phyloP scores from a whole-genome alignment of 1,139 yeast genomes.

The Lodderomyces beijingensis region DNA sequence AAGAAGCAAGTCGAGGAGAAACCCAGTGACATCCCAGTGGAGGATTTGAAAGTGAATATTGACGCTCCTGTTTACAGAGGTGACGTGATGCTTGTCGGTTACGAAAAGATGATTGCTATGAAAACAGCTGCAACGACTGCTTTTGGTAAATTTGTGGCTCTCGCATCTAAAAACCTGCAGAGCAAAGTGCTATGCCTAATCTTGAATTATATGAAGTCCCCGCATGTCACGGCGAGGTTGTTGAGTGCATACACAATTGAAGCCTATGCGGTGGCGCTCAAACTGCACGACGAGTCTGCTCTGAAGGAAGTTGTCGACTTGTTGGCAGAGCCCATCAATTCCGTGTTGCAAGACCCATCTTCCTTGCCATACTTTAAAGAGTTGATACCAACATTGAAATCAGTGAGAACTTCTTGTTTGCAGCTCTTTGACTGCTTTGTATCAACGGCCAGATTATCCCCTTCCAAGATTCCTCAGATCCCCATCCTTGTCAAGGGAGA shows the following conservation, averaged over 20 bases:
- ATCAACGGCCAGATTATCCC: slow-evolving; percentile 69
- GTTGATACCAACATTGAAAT: slow-evolving; percentile 78
- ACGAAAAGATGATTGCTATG: slow-evolving; percentile 68
- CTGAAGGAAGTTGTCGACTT: slow-evolving; percentile 12
- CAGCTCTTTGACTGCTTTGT: slow-evolving; percentile 75
- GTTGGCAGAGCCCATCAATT: slow-evolving; percentile 28
- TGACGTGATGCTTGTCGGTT: slow-evolving; percentile 82
- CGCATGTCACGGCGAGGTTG: slow-evolving; percentile 79
- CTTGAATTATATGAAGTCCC: slow-evolving; percentile 42
- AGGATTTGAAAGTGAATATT: slow-evolving; percentile 68
- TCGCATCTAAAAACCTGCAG: slow-evolving; percentile 19
- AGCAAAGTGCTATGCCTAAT: slow-evolving; percentile 38
- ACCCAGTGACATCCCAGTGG: slow-evolving; percentile 45
- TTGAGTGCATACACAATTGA: slow-evolving; percentile 66
- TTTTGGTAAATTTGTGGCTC: slow-evolving; percentile 65
- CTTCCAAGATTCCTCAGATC: slow-evolving; percentile 73
- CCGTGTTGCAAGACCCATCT: slow-evolving; percentile 40
- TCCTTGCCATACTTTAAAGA: slow-evolving; percentile 66
- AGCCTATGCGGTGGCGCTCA: slow-evolving; percentile 55
- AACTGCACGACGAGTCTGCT: slow-evolving; percentile 8
- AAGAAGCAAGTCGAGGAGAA: slow-evolving; percentile 1
- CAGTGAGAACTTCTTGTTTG: slow-evolving; percentile 83
- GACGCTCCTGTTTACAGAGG: slow-evolving; percentile 93
- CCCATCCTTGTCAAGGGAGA: slow-evolving; percentile 95
- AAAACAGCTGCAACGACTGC: slow-evolving; percentile 76